A percentile compares a stretch with the other conserved stretches of the same genome.
phyloP scores from a whole-genome alignment of 2,329 filamentous ascomycete genomes.

The Amylocarpus encephaloides region DNA sequence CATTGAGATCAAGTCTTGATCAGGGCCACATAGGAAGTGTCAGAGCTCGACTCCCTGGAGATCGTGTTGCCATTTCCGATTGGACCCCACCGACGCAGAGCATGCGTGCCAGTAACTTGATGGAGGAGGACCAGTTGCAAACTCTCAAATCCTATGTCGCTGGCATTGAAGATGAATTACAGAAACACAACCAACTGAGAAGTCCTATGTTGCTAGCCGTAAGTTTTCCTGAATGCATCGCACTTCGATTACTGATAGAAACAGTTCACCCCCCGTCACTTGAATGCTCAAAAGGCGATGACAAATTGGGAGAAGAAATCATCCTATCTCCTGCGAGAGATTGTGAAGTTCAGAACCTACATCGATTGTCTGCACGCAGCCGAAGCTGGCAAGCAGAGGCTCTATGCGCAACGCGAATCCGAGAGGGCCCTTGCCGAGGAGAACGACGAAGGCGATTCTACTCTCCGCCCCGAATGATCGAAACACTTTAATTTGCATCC shows the following conservation, averaged over 20 bases:
- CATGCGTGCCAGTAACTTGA: slow-evolving; percentile 73
- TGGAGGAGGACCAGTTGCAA: slow-evolving; percentile 74
- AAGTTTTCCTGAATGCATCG: slow-evolving; percentile 30
- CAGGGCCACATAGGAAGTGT: slow-evolving; percentile 31
- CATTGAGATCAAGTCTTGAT: slow-evolving; percentile 53
- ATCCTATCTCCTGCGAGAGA: slow-evolving; percentile 83
- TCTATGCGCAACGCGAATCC: slow-evolving; percentile 55
- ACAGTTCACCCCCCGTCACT: slow-evolving; percentile 73
- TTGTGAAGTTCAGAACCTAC: slow-evolving; percentile 94
- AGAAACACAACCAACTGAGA: slow-evolving; percentile 81
- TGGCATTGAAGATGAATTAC: slow-evolving; percentile 77
- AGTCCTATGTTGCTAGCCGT: slow-evolving; percentile 78
- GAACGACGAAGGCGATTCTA: slow-evolving; percentile 20
- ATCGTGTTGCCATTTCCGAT: slow-evolving; percentile 75
- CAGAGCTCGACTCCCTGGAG: slow-evolving; percentile 66
- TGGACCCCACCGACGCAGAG: slow-evolving; percentile 88
- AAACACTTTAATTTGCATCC: slow-evolving; percentile 9
- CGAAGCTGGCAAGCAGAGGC: slow-evolving; percentile 57
- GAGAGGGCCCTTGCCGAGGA: slow-evolving; percentile 18
- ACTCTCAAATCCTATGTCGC: slow-evolving; percentile 73
- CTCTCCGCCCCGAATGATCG: slow-evolving; percentile 6
- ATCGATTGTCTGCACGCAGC: slow-evolving; percentile 77
- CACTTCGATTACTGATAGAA: neutral
- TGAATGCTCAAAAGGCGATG: slow-evolving; percentile 79
- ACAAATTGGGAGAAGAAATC: slow-evolving; percentile 97